A percentile compares a stretch with the other conserved stretches of the same genome.
Evolutionary conservation across 192 early-diverging fungal genomes (phyloP).

Genomic region (Thoreauomyces humboldtii): DNA sequence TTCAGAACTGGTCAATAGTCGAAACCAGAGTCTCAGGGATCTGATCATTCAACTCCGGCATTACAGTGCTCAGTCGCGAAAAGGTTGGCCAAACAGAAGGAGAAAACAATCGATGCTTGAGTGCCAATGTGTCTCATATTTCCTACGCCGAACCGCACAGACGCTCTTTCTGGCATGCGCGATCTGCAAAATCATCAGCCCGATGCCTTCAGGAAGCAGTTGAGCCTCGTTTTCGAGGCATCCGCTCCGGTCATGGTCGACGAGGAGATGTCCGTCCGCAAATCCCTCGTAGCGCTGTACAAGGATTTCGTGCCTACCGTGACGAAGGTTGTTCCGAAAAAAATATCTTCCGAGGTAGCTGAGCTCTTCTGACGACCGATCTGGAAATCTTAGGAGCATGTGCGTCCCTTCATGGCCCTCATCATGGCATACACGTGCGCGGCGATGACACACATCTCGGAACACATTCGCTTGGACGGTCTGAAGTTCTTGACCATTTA

Average conservation of each 20-base stretch:
- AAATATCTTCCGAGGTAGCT: too few species aligned
- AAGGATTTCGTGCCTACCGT: conserved; percentile 20
- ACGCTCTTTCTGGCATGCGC: not conserved
- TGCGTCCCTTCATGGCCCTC: conserved; percentile 76
- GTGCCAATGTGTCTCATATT: too few species aligned
- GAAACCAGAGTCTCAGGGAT: conserved; percentile 75
- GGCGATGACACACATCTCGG: conserved; percentile 85
- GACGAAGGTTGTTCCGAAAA: too few species aligned
- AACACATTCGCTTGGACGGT: conserved; percentile 80
- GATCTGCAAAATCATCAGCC: not conserved
- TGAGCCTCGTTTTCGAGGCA: not conserved
- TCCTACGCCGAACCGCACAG: too few species aligned
- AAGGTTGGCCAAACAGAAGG: conserved; percentile 10
- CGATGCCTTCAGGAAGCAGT: conserved; percentile 1
- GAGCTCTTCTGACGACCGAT: too few species aligned
- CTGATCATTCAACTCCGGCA: conserved; percentile 74
- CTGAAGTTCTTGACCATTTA: conserved; percentile 75
- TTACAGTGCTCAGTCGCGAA: conserved; percentile 61
- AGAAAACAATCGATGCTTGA: too few species aligned
- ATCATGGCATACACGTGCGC: conserved; percentile 79
- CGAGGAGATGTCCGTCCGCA: conserved; percentile 20
- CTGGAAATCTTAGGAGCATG: conserved; percentile 57
- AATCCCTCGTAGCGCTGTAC: conserved; percentile 13
- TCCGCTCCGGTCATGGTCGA: conserved; percentile 2
- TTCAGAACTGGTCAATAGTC: conserved; percentile 64